Evolutionary conservation across 1,139 yeast species (phyloP).

Genomic region (Petasospora rhodanensis): DNA sequence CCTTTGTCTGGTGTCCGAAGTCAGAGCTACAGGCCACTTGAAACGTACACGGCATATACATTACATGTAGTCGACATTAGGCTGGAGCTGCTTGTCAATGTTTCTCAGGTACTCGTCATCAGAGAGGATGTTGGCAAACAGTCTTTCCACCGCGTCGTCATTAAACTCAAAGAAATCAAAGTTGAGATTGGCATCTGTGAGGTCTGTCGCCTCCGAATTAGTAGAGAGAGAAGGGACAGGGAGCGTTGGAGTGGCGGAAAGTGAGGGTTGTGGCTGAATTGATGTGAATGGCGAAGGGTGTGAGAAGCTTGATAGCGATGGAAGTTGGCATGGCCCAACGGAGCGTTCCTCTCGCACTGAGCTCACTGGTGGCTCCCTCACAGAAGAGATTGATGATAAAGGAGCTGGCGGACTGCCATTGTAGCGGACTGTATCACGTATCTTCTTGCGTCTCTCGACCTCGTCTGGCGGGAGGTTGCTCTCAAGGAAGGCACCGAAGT

Average conservation of each 20-base stretch:
- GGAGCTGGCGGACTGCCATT: too few species aligned
- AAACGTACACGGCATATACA: too few species aligned
- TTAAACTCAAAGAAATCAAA: constrained; percentile 20
- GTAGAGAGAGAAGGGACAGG: too few species aligned
- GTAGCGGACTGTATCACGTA: constrained; percentile 4
- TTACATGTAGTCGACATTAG: too few species aligned
- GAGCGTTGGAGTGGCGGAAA: constrained; percentile 1
- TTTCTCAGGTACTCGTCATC: constrained; percentile 14
- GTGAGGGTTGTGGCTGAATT: background rate
- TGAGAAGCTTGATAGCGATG: too few species aligned
- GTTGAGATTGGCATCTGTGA: background rate
- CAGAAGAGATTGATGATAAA: too few species aligned
- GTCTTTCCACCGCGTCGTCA: constrained; percentile 20
- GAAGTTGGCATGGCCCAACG: too few species aligned
- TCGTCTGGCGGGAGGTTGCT: constrained; percentile 9
- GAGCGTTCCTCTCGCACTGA: background rate
- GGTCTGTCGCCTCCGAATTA: too few species aligned
- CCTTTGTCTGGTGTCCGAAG: too few species aligned
- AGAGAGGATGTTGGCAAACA: constrained; percentile 16
- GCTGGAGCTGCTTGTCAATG: constrained; percentile 10
- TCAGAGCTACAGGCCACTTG: too few species aligned
- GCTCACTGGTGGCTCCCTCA: constrained; percentile 1
- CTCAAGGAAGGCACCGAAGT: constrained; percentile 7
- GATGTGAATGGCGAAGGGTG: too few species aligned
- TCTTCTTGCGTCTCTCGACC: constrained; percentile 6